Conservation (phyloP, 257 asterid genomes). For the Paulownia fortunei region DNA sequence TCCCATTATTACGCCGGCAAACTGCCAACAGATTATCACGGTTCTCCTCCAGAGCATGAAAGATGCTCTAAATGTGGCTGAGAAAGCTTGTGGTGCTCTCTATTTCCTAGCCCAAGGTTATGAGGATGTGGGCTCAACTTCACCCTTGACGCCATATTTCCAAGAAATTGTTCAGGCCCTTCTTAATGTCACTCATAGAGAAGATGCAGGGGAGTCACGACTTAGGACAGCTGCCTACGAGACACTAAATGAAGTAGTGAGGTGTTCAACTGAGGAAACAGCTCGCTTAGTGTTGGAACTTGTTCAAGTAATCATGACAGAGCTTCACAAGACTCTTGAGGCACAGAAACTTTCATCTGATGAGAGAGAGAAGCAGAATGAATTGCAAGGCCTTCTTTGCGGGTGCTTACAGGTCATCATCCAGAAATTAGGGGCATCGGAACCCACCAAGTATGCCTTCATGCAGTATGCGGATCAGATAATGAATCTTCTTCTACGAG, state of each 20-base stretch:
- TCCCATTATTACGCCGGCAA: constrained; percentile 64
- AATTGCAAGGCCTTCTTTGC: constrained; percentile 79
- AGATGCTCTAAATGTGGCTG: constrained; percentile 81
- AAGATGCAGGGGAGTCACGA: constrained; percentile 78
- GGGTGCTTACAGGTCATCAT: constrained; percentile 81
- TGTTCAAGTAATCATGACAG: constrained; percentile 71
- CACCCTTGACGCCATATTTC: constrained; percentile 70
- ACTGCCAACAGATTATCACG: constrained; percentile 65
- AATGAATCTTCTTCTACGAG: constrained; percentile 70
- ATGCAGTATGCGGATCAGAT: constrained; percentile 77
- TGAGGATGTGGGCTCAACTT: constrained; percentile 64
- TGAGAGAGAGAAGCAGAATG: constrained; percentile 79
- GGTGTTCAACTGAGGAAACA: constrained; percentile 80
- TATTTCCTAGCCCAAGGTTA: constrained; percentile 79
- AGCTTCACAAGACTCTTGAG: constrained; percentile 76
- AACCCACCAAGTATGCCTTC: constrained; percentile 59
- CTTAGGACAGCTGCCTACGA: constrained; percentile 81
- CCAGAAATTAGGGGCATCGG: constrained; percentile 68
- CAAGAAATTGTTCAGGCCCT: constrained; percentile 76
- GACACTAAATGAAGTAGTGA: constrained; percentile 81
- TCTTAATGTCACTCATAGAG: constrained; percentile 72
- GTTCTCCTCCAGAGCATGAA: constrained; percentile 79
- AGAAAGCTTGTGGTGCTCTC: constrained; percentile 84
- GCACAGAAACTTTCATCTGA: constrained; percentile 71
- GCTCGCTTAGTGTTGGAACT: constrained; percentile 67